A percentile compares a stretch with the other conserved stretches of the same genome.
Evolutionary conservation across 768 basidiomycete genomes (phyloP).

Genomic region (Cytidiella melzeri): DNA sequence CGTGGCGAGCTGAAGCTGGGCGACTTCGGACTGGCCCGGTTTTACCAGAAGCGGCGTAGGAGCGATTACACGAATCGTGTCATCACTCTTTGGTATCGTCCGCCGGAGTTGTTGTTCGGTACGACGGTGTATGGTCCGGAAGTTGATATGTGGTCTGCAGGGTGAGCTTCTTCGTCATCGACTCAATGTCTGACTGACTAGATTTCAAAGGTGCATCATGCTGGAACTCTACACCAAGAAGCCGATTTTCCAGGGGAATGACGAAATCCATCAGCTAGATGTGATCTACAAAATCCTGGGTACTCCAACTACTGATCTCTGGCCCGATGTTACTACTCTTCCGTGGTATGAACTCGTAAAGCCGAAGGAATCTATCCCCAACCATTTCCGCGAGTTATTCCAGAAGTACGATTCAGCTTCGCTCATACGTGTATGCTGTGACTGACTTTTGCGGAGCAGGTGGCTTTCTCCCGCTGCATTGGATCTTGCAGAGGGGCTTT

Average conservation of each 20-base stretch:
- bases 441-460: slow-evolving; percentile 33
- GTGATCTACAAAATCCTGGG: slow-evolving; percentile 89
- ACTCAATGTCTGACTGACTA: not conserved
- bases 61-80: slow-evolving; percentile 99
- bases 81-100: slow-evolving; percentile 97
- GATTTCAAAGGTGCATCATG: slow-evolving; percentile 81
- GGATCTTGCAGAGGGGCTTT: slow-evolving; percentile 78
- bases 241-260: slow-evolving; percentile 96
- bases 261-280: slow-evolving; percentile 96
- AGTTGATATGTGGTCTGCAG: slow-evolving; percentile 99
- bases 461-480: slow-evolving; percentile 84
- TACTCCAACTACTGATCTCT: slow-evolving; percentile 76
- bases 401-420: slow-evolving; percentile 50
- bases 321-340: slow-evolving; percentile 75
- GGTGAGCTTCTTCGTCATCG: slow-evolving; percentile 42
- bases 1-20: slow-evolving; percentile 91
- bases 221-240: slow-evolving; percentile 94
- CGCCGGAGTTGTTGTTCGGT: slow-evolving; percentile 91
- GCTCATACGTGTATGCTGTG: not conserved
- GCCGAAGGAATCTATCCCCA: slow-evolving; percentile 68
- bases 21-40: slow-evolving; percentile 95
- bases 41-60: slow-evolving; percentile 86
- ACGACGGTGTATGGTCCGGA: slow-evolving; percentile 95
- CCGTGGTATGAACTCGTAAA: slow-evolving; percentile 99
- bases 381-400: slow-evolving; percentile 80